Base-by-base conservation (phyloP, 306 rosid species). In the Prunus campanulata region DNA sequence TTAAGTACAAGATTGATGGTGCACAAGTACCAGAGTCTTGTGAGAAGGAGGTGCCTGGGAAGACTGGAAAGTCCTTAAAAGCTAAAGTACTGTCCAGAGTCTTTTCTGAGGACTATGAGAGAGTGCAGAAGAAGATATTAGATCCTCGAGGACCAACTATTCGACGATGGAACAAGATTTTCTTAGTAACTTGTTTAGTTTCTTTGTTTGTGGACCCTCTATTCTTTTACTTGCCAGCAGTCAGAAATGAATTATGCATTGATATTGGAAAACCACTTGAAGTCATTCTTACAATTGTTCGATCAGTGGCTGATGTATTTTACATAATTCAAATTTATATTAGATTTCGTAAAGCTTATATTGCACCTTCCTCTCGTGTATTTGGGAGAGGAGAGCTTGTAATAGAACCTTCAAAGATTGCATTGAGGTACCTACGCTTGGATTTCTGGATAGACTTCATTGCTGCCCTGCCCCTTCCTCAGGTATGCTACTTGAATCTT, bases 321-420 rank as follows among this genome's bases (percentile, higher is more conserved):
- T 87, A 87, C 84, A 32, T 81, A 18, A 59, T 85, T 76, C 91
- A 87, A 16, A 87, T 87, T 61, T 77, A 68, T 24, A 72, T 82
- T 65, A 77, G 79, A 46, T 85, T 87, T 25, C 88, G 80, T 25
- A 87, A 86, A 51, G 91, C 91, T 29, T 87, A 77, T 62, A 76
- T 87, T 18, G 91, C 91, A 12, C 91, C 88, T 13, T 87, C 88
- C 22, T 87, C 91, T 62, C 87, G 87, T 67, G 91, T 87, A 51
- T 82, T 87, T 63, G 91, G 91, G 68, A 78, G 91, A 82, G 88
- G 91, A 80, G 91, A 87, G 82, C 88, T 87, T 73, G 87, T 85
- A n/a, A 80, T 85, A 6, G 88, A 87, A 57, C 18, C 84, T 56
- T 68, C 77, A 47, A 87, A 87, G 88, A 87, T 87, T 20, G 82